Percentiles rank a stretch among this genome's conserved stretches.
These are phyloP conservation scores for Aspergillus tubingensis DNA, from an alignment of 2,329 filamentous ascomycete species.

Conservation along the genomic window DNA sequence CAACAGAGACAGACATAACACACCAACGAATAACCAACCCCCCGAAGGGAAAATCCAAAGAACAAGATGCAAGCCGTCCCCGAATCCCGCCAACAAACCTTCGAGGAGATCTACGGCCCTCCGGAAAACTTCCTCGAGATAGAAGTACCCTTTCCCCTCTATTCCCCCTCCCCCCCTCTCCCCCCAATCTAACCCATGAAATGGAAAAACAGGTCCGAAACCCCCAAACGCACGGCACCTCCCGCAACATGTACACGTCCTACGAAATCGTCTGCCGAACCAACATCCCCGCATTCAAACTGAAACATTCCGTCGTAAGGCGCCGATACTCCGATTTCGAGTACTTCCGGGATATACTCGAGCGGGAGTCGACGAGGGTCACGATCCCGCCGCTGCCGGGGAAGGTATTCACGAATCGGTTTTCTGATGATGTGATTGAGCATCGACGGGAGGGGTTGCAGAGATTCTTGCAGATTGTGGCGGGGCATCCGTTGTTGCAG, in stretches of 20 bases:
- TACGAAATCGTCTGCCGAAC: conserved; percentile 98
- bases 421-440: conserved; percentile 98
- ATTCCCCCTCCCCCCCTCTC: background rate
- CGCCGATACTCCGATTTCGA: conserved; percentile 98
- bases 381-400: conserved; percentile 94
- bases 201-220: conserved; percentile 70
- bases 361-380: conserved; percentile 90
- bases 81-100: conserved; percentile 81
- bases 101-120: conserved; percentile 97
- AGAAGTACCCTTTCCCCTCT: conserved; percentile 61
- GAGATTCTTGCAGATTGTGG: conserved; percentile 95
- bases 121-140: conserved; percentile 99
- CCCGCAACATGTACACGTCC: conserved; percentile 95
- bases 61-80: conserved; percentile 62
- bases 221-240: conserved; percentile 90
- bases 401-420: conserved; percentile 97
- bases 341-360: conserved; percentile 96
- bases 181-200: background rate
- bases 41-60: too few relatives aligned
- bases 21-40: too few relatives aligned
- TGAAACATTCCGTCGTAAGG: conserved; percentile 82
- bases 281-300: conserved; percentile 98
- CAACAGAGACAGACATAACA: background rate
- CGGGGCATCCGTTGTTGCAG: conserved; percentile 92
- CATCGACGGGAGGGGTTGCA: conserved; percentile 87